These are phyloP conservation scores for Ophiocytium majus DNA, from an alignment of 352 stramenopile species.

Conservation along the genomic window DNA sequence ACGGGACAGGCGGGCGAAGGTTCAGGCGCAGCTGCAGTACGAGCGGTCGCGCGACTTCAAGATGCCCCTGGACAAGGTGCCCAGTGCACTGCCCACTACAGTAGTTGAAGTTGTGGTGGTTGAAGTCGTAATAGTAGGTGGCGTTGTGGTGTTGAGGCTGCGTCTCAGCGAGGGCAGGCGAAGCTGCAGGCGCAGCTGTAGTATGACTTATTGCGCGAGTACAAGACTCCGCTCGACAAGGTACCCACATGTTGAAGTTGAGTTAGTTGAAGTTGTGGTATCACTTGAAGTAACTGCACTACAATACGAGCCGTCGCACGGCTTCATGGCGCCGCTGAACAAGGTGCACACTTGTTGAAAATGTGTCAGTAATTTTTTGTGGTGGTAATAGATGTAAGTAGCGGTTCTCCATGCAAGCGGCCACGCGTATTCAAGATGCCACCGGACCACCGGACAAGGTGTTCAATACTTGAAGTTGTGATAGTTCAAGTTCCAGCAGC, in stretches of 20 bases:
- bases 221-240: conserved; percentile 39
- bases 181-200: conserved; percentile 51
- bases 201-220: conserved; percentile 42
- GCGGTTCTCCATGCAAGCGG: conserved; percentile 43
- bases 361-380: no score
- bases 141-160: conserved; percentile 38
- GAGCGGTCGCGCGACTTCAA: conserved; percentile 48
- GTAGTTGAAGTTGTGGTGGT: not conserved
- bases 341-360: conserved; percentile 23
- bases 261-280: no score
- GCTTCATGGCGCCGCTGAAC: conserved; percentile 44
- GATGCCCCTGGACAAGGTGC: conserved; percentile 40
- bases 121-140: no score
- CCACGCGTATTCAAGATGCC: conserved; percentile 41
- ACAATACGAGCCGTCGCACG: no score
- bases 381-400: no score
- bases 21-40: conserved; percentile 50
- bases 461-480: not conserved
- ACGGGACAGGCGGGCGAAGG: conserved; percentile 29
- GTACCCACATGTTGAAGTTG: no score
- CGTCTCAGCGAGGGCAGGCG: conserved; percentile 24
- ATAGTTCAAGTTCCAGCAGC: no score
- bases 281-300: no score
- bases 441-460: conserved; percentile 39
- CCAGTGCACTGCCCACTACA: no score